Conservation (phyloP, 306 rosid species). For the Casuarina glauca region DNA sequence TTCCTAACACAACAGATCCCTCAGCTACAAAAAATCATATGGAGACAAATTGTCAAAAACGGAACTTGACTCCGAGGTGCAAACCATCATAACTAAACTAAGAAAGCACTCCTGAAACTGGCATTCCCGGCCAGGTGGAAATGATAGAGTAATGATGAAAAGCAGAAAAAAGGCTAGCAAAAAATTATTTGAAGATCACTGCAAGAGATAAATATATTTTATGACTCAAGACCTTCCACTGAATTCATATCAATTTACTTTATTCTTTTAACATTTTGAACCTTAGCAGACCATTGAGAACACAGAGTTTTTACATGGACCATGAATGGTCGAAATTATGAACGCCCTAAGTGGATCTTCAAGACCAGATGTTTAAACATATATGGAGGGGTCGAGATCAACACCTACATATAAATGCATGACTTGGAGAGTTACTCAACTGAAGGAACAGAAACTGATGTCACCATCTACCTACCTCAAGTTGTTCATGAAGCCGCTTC, state of each 20-base stretch:
- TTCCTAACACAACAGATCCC: not conserved
- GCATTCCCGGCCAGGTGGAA: not conserved
- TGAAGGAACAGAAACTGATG: not conserved
- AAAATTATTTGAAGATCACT: not conserved
- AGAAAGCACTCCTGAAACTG: not conserved
- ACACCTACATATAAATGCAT: not conserved
- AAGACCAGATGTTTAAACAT: not conserved
- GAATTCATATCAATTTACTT: not conserved
- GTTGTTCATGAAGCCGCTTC: conserved; percentile 97
- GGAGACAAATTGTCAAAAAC: not conserved
- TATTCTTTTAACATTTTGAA: not conserved
- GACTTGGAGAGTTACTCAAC: not conserved
- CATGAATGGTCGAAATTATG: not conserved
- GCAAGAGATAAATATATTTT: not conserved
- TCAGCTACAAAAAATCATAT: not conserved
- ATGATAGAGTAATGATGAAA: not conserved
- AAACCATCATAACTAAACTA: not conserved
- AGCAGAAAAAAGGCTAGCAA: not conserved
- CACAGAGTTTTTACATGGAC: not conserved
- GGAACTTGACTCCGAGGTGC: not conserved
- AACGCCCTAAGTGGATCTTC: not conserved
- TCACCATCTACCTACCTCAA: conserved; percentile 64
- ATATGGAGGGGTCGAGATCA: not conserved
- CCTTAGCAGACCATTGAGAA: not conserved
- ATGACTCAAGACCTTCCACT: not conserved